These are phyloP conservation scores for Camellia sinensis DNA, from an alignment of 148 eudicot species.

Conservation along the genomic window DNA sequence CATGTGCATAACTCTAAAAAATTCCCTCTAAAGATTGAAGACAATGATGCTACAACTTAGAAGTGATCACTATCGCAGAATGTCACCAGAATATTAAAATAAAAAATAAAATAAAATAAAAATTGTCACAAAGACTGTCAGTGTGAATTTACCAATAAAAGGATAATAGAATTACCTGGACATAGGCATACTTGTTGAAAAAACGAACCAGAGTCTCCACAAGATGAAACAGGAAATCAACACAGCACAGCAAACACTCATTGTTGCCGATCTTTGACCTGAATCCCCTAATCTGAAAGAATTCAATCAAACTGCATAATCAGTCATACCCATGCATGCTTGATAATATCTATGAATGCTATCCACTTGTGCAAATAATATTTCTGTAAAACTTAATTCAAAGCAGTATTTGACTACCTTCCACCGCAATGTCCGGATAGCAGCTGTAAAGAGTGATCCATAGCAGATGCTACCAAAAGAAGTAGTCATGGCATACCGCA, in stretches of 20 bases:
- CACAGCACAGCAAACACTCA: slow-evolving; percentile 91
- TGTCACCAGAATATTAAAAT: neutral
- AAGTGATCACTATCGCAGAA: neutral
- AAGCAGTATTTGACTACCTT: slow-evolving; percentile 47
- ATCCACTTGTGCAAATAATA: neutral
- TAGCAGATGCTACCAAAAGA: slow-evolving; percentile 99
- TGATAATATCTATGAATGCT: neutral
- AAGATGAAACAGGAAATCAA: slow-evolving; percentile 88
- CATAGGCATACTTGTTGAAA: slow-evolving; percentile 95
- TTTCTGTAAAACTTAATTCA: slow-evolving; percentile 1
- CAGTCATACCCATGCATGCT: neutral
- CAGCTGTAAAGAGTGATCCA: slow-evolving; percentile 97
- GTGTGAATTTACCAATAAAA: slow-evolving; percentile 2
- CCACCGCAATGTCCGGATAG: slow-evolving; percentile 91
- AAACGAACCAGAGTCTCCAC: slow-evolving; percentile 95
- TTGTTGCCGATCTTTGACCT: slow-evolving; percentile 90
- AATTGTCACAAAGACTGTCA: neutral
- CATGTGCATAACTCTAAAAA: neutral
- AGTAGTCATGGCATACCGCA: slow-evolving; percentile 79
- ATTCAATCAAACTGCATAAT: slow-evolving; percentile 12
- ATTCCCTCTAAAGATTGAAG: neutral
- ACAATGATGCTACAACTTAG: neutral
- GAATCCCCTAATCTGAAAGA: slow-evolving; percentile 77
- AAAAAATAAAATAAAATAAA: neutral
- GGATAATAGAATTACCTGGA: slow-evolving; percentile 51